These are phyloP conservation scores for Intubia oerlemansii DNA, from an alignment of 2,329 filamentous ascomycete species.

Conservation along the genomic window DNA sequence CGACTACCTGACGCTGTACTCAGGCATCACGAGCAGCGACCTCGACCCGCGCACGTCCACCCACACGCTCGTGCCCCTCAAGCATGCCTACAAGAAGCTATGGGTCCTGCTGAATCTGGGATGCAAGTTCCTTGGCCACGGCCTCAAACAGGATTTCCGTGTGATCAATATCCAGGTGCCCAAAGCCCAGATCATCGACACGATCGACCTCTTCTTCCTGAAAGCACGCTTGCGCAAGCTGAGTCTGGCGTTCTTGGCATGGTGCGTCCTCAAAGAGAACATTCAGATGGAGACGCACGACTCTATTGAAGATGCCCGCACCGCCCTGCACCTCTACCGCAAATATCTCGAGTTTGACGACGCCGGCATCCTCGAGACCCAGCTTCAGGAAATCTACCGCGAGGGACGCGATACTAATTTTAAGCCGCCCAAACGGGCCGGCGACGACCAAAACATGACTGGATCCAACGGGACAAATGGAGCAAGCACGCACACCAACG, in stretches of 20 bases:
- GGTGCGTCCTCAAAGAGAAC: conserved; percentile 76
- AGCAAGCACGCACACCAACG: too few relatives aligned
- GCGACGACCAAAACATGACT: too few relatives aligned
- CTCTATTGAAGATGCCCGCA: conserved; percentile 84
- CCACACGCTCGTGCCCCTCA: conserved; percentile 71
- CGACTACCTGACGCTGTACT: conserved; percentile 88
- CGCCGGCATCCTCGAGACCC: conserved; percentile 61
- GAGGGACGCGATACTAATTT: conserved; percentile 24
- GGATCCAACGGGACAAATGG: too few relatives aligned
- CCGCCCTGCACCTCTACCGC: conserved; percentile 68
- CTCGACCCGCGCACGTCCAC: conserved; percentile 57
- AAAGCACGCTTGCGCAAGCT: conserved; percentile 65
- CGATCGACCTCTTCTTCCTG: conserved; percentile 77
- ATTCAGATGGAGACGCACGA: conserved; percentile 89
- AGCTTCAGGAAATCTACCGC: conserved; percentile 70
- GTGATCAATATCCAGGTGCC: conserved; percentile 97
- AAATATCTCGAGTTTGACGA: conserved; percentile 83
- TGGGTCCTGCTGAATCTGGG: conserved; percentile 92
- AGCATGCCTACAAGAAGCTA: conserved; percentile 90
- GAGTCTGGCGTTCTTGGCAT: conserved; percentile 76
- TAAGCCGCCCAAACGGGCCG: conserved; percentile 27
- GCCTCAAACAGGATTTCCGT: conserved; percentile 84
- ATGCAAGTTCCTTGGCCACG: conserved; percentile 84
- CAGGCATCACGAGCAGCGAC: conserved; percentile 71
- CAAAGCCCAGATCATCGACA: conserved; percentile 77